These are phyloP conservation scores for Citrus maxima DNA, from an alignment of 345 rosid species.

Conservation along the genomic window DNA sequence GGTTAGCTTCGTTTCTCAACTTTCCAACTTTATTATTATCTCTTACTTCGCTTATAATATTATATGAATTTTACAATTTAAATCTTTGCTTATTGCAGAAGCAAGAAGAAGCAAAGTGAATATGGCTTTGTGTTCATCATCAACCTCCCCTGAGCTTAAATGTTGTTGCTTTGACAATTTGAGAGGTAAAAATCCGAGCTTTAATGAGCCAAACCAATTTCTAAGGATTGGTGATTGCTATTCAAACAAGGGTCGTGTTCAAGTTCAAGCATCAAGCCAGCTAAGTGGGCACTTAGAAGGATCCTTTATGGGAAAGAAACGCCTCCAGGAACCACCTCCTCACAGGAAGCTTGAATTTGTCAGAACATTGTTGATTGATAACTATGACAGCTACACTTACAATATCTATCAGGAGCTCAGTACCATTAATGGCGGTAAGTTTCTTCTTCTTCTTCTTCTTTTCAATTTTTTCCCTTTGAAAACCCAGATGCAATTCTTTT, in stretches of 20 bases:
- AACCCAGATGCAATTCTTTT: neutral
- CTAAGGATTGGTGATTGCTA: slow-evolving; percentile 23
- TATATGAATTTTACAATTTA: neutral
- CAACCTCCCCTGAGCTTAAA: slow-evolving; percentile 30
- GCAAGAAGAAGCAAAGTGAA: slow-evolving; percentile 25
- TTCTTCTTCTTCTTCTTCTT: neutral
- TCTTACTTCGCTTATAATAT: too few relatives aligned
- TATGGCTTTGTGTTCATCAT: slow-evolving; percentile 37
- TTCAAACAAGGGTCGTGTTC: slow-evolving; percentile 20
- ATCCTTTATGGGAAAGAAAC: slow-evolving; percentile 39
- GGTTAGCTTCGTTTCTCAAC: neutral
- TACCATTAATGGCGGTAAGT: slow-evolving; percentile 79
- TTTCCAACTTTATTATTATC: neutral
- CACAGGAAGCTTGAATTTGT: slow-evolving; percentile 53
- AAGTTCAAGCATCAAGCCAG: slow-evolving; percentile 32
- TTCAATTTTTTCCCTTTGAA: neutral
- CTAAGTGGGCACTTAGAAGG: slow-evolving; percentile 51
- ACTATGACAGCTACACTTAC: slow-evolving; percentile 93
- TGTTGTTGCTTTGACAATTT: slow-evolving; percentile 34
- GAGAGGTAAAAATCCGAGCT: slow-evolving; percentile 19
- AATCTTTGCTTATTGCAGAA: neutral
- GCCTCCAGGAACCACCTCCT: slow-evolving; percentile 28
- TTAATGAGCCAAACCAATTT: slow-evolving; percentile 27
- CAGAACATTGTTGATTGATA: slow-evolving; percentile 88
- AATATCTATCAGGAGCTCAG: slow-evolving; percentile 85